Base-by-base conservation (phyloP, 768 basidiomycete species). In the Dentipellis fragilis region DNA sequence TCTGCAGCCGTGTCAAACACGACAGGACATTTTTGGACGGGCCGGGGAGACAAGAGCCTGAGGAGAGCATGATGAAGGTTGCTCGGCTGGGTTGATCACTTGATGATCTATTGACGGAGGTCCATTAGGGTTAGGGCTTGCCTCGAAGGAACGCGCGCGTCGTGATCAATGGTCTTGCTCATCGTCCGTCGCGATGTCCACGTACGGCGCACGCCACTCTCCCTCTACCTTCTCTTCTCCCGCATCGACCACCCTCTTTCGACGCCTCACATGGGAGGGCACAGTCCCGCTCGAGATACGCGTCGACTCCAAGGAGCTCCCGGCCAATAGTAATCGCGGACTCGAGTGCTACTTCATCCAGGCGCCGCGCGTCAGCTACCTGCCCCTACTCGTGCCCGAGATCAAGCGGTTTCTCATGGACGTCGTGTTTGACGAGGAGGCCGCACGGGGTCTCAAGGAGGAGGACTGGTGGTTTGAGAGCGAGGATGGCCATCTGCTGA, bases 401-500 rank as follows among this genome's bases (percentile, higher is more conserved):
- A 81, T 99, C 57, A 81, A 86, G 57, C 80, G 84, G 62, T 92
- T 92, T 70, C 77, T 98, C 59, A 84, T 89, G 75, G 90, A 96
- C 60, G 84, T 97, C 54, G 89, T 94, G 11, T 86, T 97, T 64
- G 92, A 96, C 65, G 93, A 95, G 64, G 77, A 80, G 37, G 84
- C 86, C 34, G 83, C 83, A 4, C 84, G 84, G 58, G 63, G 76
- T 10, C 71, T 94, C 57, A 88, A 87, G 65, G 90, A 93, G 61
- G 88, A 90, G 56, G 89, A 94, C 52, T 93, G 95, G 89, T 98
- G 95, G 96, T 96, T 99, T 68, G 93, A 96, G 70, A 87, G 84
- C 59, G 87, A 89, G 53, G 87, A 84, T 61, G 89, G 90, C 34
- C 80, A 77, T 6, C 66, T 89, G 50, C 76, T 94, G 63, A 91